Evolutionary conservation across 208 protist species (phyloP).

Genomic region (Acanthamoeba royreba): DNA sequence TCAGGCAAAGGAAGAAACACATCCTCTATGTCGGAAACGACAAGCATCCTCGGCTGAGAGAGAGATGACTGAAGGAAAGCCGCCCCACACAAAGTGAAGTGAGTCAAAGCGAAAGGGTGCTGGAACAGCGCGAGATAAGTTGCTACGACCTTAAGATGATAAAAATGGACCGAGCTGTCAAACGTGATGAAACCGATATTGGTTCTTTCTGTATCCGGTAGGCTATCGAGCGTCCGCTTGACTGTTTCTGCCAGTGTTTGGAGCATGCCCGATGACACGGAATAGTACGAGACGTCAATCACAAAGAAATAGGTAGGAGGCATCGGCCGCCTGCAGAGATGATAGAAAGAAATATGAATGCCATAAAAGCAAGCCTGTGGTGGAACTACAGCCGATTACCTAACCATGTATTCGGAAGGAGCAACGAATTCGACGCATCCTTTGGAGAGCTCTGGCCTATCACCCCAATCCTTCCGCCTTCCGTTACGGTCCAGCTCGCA

Average conservation of each 20-base stretch:
- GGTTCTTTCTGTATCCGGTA: slow-evolving; percentile 57
- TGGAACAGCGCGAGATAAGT: not conserved
- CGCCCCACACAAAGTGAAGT: not conserved
- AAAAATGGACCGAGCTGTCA: slow-evolving; percentile 92
- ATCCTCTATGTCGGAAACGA: slow-evolving; percentile 72
- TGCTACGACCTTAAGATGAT: slow-evolving; percentile 80
- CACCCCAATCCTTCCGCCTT: slow-evolving; percentile 75
- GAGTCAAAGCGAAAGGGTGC: not conserved
- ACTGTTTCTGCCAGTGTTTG: slow-evolving; percentile 51
- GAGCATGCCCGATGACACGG: slow-evolving; percentile 85
- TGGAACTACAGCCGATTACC: slow-evolving; percentile 45
- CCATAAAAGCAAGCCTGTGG: slow-evolving; percentile 66
- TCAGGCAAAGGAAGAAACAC: slow-evolving; percentile 77
- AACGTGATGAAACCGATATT: slow-evolving; percentile 83
- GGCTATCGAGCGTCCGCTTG: slow-evolving; percentile 34
- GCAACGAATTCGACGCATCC: slow-evolving; percentile 91
- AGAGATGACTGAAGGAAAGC: slow-evolving; percentile 41
- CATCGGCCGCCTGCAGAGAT: slow-evolving; percentile 48
- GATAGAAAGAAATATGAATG: not conserved
- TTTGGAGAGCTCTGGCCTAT: slow-evolving; percentile 47
- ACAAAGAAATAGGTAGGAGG: slow-evolving; percentile 92
- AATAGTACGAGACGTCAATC: slow-evolving; percentile 91
- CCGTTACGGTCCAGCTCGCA: slow-evolving; percentile 86
- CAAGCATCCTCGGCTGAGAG: slow-evolving; percentile 85
- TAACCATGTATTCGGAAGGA: slow-evolving; percentile 92